Conservation (phyloP, 106 monocot species). For the Amphibolis antarctica region DNA sequence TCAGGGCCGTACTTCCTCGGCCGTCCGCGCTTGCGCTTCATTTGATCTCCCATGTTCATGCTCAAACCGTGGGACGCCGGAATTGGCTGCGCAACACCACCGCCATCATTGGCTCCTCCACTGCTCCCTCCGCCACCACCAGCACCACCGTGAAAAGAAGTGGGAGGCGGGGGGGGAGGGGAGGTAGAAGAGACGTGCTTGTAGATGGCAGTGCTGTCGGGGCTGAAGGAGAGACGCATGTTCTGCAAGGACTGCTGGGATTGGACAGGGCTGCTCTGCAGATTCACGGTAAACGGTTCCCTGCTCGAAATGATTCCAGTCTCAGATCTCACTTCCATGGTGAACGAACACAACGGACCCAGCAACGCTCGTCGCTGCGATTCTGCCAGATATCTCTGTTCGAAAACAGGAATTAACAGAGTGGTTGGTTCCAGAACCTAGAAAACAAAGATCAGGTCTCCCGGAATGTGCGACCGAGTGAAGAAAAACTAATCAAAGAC, state of each 20-base stretch:
- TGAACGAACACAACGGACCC: too few relatives aligned
- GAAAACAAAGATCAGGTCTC: not conserved
- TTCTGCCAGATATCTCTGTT: not conserved
- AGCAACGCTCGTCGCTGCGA: not conserved
- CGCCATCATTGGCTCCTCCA: not conserved
- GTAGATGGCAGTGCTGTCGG: constrained; percentile 77
- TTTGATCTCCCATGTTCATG: constrained; percentile 26
- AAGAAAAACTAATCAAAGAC: not conserved
- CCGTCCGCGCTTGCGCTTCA: constrained; percentile 19
- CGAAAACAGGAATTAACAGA: not conserved
- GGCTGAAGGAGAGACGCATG: constrained; percentile 56
- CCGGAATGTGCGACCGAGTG: not conserved
- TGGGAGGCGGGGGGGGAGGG: constrained; percentile 17
- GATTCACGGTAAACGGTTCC: constrained; percentile 44
- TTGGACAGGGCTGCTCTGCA: constrained; percentile 41
- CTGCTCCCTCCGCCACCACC: not conserved
- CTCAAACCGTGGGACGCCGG: constrained; percentile 21
- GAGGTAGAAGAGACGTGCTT: constrained; percentile 38
- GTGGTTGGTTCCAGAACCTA: not conserved
- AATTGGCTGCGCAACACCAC: not conserved
- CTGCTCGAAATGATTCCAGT: constrained; percentile 43
- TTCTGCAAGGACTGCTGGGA: constrained; percentile 38
- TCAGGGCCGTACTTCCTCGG: constrained; percentile 31
- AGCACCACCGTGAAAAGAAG: constrained; percentile 18
- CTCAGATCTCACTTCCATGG: constrained; percentile 90